Base-by-base conservation (phyloP, 2,329 filamentous ascomycete genomes). In the Arachnomyces sp. region DNA sequence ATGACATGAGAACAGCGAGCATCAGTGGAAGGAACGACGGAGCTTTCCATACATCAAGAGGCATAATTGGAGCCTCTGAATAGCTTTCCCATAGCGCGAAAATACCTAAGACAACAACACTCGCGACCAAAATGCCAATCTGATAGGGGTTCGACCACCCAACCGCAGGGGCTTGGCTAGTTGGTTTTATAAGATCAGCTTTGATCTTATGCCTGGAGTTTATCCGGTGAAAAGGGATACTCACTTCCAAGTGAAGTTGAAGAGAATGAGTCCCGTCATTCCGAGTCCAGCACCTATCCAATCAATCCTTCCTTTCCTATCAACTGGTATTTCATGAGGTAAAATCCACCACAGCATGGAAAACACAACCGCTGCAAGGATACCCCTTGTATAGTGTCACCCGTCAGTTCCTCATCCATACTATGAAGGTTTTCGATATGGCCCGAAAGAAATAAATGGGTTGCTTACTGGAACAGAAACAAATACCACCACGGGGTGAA, bases 241-340 rank as follows among this genome's bases (percentile, higher is more conserved):
- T 56, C 47, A 72, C 70, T 73, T 74, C 65, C 70, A 74, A 1
- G 63, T 63, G n/a, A 75, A 61, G 39, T 71, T 74, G 42, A 73
- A 74, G 0, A 73, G 47, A 1, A 72, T 52, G n/a, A 74, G 48
- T 4, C 62, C 60, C 11, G 53, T 48, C 1, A 64, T 53, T 1
- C 62, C 69, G 3, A 71, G 52, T 5, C 51, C 52, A 2, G 60
- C 61, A 1, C 68, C 72, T 8, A 65, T 40, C 45, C 56, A 66
- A 40, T 69, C 66, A 17, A 68, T 55, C 17, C 54, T 59, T 2
- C 64, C 66, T 16, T 60, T 44, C n/a, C 45, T 46, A 46, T 66
- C 59, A 31, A 63, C 51, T 1, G 60, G 55, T 14, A 48, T 39
- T 31, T 63, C 57, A 1, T 43, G 43, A 4, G 55, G 52, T 11